These are phyloP conservation scores for Ehretia macrophylla DNA, from an alignment of 257 asterid species.

Conservation along the genomic window DNA sequence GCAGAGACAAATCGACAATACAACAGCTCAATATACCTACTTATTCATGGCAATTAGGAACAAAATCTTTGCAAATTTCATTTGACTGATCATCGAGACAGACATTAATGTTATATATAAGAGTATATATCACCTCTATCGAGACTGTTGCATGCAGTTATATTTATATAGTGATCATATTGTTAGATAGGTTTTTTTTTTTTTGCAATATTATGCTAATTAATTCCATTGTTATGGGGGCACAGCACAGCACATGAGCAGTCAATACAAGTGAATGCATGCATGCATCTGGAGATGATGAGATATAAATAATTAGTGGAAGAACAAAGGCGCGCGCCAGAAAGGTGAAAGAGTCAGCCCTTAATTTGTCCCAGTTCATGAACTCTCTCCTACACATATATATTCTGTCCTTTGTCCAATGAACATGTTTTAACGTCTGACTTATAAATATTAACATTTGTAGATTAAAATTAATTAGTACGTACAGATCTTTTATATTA, in stretches of 20 bases:
- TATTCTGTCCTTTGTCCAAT: slow-evolving; percentile 43
- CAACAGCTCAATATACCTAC: not conserved
- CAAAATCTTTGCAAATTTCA: not conserved
- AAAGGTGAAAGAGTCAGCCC: slow-evolving; percentile 35
- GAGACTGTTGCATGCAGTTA: too few relatives aligned
- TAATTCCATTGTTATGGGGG: slow-evolving; percentile 4
- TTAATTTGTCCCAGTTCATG: slow-evolving; percentile 70
- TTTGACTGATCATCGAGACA: not conserved
- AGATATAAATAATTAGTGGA: slow-evolving; percentile 29
- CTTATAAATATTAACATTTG: slow-evolving; percentile 5
- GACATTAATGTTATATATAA: not conserved
- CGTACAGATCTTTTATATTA: too few relatives aligned
- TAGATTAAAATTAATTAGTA: not conserved
- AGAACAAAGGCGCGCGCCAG: slow-evolving; percentile 17
- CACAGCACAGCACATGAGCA: slow-evolving; percentile 51
- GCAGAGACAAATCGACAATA: not conserved
- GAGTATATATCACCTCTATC: too few relatives aligned
- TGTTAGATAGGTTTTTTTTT: too few relatives aligned
- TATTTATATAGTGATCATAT: too few relatives aligned
- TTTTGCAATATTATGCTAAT: too few relatives aligned
- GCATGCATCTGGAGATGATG: slow-evolving; percentile 45
- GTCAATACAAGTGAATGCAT: slow-evolving; percentile 42
- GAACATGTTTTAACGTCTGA: slow-evolving; percentile 8
- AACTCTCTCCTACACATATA: too few relatives aligned
- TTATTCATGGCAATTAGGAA: not conserved